Conservation (phyloP, 129 eudicot genomes). For the Arctium minus region DNA sequence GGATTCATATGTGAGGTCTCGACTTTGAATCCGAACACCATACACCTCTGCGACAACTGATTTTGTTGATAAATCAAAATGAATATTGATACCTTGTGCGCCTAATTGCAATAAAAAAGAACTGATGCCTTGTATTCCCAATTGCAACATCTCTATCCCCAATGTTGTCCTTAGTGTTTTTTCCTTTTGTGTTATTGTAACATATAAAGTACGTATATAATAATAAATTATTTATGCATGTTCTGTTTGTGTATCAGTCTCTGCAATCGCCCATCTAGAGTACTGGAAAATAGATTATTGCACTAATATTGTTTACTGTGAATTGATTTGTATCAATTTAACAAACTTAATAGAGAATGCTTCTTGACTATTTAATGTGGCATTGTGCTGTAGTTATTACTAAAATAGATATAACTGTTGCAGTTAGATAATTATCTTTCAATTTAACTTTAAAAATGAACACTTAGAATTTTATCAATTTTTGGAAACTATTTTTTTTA, state of each 20-base stretch:
- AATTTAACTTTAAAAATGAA: not conserved
- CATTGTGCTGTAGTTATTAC: not conserved
- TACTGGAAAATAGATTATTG: not conserved
- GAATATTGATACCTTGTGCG: not conserved
- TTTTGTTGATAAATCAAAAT: not conserved
- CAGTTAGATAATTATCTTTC: not conserved
- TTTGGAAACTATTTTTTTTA: not conserved
- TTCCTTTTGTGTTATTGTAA: not conserved
- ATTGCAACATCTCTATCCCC: not conserved
- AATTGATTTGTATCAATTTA: not conserved
- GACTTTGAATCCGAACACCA: no score
- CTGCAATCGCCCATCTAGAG: not conserved
- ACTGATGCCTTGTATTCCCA: not conserved
- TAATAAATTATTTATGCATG: not conserved
- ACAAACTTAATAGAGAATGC: not conserved
- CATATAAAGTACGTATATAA: not conserved
- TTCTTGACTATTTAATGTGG: not conserved
- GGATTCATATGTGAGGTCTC: no score
- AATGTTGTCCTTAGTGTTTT: not conserved
- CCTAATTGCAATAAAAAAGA: not conserved
- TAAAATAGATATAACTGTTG: not conserved
- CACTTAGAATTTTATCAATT: not conserved
- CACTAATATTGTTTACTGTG: not conserved
- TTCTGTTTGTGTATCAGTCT: not conserved
- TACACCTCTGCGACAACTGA: not conserved